These are phyloP conservation scores for Euphorbia peplus DNA, from an alignment of 345 rosid genomes.

Conservation along the genomic window DNA sequence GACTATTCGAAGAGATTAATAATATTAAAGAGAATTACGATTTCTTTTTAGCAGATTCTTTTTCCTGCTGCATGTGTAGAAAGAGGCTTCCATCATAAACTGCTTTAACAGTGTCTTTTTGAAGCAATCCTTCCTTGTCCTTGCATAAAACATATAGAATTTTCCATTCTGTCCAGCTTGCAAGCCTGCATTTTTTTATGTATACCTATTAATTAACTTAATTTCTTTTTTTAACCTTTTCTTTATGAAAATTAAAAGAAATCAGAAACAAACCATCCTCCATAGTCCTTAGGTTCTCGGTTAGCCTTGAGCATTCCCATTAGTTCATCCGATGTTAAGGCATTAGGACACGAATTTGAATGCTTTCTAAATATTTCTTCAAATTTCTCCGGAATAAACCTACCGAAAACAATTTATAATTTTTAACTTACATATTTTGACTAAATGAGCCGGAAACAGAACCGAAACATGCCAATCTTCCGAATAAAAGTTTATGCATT, in stretches of 20 bases:
- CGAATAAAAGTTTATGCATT: no score
- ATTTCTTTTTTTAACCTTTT: background rate
- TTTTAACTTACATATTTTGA: no score
- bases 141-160: conserved; percentile 48
- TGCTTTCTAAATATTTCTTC: conserved; percentile 68
- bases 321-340: conserved; percentile 51
- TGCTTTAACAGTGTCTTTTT: conserved; percentile 52
- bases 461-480: no score
- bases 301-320: conserved; percentile 45
- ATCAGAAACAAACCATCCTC: conserved; percentile 46
- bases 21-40: conserved; percentile 21
- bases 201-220: no score
- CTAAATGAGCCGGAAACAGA: no score
- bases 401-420: conserved; percentile 5
- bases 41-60: conserved; percentile 44
- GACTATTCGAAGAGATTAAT: no score
- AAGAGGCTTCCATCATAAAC: conserved; percentile 85
- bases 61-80: conserved; percentile 53
- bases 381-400: conserved; percentile 66
- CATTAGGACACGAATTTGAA: conserved; percentile 38
- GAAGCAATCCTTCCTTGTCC: conserved; percentile 68
- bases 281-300: conserved; percentile 52
- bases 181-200: conserved; percentile 52
- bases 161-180: conserved; percentile 70
- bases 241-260: background rate